phyloP scores from a whole-genome alignment of 495 filamentous ascomycete species.

The Penicillium desertorum region DNA sequence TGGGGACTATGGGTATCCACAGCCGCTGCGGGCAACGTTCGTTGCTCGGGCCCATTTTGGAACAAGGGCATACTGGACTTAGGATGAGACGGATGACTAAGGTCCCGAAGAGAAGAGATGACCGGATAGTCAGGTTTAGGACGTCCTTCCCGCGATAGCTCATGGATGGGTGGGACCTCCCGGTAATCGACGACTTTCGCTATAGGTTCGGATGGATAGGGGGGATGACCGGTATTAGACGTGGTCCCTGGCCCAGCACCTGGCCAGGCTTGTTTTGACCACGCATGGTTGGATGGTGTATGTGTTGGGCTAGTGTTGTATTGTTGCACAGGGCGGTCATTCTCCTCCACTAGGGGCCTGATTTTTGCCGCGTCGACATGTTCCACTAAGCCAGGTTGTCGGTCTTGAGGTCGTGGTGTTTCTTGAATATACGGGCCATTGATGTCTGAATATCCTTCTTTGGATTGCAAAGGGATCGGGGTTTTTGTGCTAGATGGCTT shows the following conservation, averaged over 20 bases:
- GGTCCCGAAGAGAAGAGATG: conserved; percentile 46
- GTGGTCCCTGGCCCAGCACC: not conserved
- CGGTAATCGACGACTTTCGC: conserved; percentile 43
- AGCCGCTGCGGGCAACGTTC: conserved; percentile 29
- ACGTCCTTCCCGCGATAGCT: conserved; percentile 42
- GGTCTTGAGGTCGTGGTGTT: conserved; percentile 47
- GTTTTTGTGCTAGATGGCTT: conserved; percentile 59
- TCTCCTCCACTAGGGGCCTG: conserved; percentile 47
- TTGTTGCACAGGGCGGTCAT: conserved; percentile 37
- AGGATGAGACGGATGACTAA: conserved; percentile 37
- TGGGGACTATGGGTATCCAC: conserved; percentile 47
- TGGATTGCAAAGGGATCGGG: conserved; percentile 81
- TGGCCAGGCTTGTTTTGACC: conserved; percentile 45
- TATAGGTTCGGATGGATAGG: conserved; percentile 41
- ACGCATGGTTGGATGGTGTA: conserved; percentile 34
- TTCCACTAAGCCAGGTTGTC: conserved; percentile 36
- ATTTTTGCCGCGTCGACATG: conserved; percentile 42
- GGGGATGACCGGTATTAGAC: conserved; percentile 25
- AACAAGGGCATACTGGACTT: conserved; percentile 42
- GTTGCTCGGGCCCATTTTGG: conserved; percentile 39
- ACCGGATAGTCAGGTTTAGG: conserved; percentile 44
- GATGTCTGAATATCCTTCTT: conserved; percentile 66
- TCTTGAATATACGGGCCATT: conserved; percentile 48
- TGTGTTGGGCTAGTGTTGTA: conserved; percentile 44
- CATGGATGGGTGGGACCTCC: conserved; percentile 47